Percentiles rank a stretch among this genome's conserved stretches.
These are phyloP conservation scores for Endogone sp. DNA, from an alignment of 192 early-diverging fungal genomes.

Conservation along the genomic window DNA sequence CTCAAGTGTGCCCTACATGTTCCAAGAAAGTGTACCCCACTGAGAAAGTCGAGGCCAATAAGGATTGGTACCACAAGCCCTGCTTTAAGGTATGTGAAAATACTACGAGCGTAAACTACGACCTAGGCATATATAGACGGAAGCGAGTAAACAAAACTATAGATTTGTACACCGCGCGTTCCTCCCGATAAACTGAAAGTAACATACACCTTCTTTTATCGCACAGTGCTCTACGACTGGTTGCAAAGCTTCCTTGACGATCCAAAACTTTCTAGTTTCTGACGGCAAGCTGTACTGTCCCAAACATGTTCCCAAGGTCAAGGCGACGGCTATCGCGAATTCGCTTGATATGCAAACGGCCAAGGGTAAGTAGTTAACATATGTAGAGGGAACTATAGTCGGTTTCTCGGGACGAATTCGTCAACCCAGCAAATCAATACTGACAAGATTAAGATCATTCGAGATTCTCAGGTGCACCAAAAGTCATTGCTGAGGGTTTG, in stretches of 20 bases:
- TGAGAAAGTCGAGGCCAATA: background rate
- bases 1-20: background rate
- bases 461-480: background rate
- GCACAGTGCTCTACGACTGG: background rate
- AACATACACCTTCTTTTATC: too few relatives aligned
- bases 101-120: background rate
- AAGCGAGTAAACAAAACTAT: too few relatives aligned
- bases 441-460: too few relatives aligned
- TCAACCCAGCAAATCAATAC: too few relatives aligned
- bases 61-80: background rate
- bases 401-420: too few relatives aligned
- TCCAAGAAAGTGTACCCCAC: conserved; percentile 1
- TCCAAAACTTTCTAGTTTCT: background rate
- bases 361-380: background rate
- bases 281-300: background rate
- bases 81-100: background rate
- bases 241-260: background rate
- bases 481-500: background rate
- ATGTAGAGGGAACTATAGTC: background rate
- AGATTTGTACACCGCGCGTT: too few relatives aligned
- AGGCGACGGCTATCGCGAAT: background rate
- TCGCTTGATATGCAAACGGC: background rate
- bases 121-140: background rate
- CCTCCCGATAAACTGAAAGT: too few relatives aligned
- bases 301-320: conserved; percentile 1